A percentile compares a stretch with the other conserved stretches of the same genome.
Evolutionary conservation across 208 protist species (phyloP).

Genomic region (Leishmania braziliensis): DNA sequence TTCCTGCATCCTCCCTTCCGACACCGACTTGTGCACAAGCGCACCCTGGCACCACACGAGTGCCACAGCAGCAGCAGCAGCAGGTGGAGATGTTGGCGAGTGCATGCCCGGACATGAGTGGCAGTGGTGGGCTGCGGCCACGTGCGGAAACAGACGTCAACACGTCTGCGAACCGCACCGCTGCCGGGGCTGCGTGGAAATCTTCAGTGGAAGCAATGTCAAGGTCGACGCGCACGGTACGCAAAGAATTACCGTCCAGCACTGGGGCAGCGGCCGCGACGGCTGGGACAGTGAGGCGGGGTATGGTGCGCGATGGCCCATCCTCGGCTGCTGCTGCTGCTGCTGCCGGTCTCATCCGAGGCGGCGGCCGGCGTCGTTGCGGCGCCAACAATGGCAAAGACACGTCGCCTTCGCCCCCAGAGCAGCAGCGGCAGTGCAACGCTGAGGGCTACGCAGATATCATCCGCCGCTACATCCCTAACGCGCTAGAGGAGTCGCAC

Average conservation of each 20-base stretch:
- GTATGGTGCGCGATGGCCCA: not conserved
- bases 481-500: not conserved
- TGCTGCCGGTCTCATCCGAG: not conserved
- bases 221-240: not conserved
- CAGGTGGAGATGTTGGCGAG: not conserved
- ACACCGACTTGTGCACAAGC: not conserved
- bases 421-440: constrained; percentile 11
- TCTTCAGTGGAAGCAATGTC: not conserved
- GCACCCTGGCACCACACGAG: no score
- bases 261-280: not conserved
- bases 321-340: not conserved
- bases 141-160: not conserved
- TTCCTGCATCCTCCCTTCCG: not conserved
- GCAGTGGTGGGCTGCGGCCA: not conserved
- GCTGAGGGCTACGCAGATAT: constrained; percentile 27
- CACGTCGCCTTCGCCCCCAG: not conserved
- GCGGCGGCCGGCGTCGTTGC: not conserved
- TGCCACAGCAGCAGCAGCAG: not conserved
- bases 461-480: constrained; percentile 13
- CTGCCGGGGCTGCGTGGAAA: not conserved
- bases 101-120: not conserved
- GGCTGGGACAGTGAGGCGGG: not conserved
- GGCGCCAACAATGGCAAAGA: not conserved
- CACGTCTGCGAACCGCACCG: not conserved
- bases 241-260: not conserved